These are phyloP conservation scores for Beta lomatogona DNA, from an alignment of 179 eudicot species.

Conservation along the genomic window DNA sequence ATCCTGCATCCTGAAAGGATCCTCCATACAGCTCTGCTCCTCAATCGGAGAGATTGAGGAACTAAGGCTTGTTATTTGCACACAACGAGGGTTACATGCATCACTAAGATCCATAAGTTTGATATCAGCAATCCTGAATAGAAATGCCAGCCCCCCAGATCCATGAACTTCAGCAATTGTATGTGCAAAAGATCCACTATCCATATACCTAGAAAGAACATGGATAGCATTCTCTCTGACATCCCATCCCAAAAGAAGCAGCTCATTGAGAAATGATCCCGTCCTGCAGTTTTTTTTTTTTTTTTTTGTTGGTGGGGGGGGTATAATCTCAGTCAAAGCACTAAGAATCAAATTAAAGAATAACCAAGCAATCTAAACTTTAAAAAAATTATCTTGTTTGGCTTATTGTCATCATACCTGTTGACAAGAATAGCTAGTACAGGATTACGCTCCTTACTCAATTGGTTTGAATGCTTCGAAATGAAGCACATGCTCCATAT, in stretches of 20 bases:
- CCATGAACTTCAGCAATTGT: conserved; percentile 77
- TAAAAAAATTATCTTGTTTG: conserved; percentile 7
- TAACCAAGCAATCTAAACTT: not conserved
- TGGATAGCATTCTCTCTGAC: conserved; percentile 52
- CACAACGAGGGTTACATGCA: conserved; percentile 69
- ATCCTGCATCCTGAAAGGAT: conserved; percentile 63
- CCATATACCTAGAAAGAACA: conserved; percentile 72
- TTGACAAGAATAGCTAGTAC: conserved; percentile 77
- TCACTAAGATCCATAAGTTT: conserved; percentile 87
- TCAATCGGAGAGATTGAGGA: conserved; percentile 49
- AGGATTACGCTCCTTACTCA: conserved; percentile 61
- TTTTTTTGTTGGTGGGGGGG: not conserved
- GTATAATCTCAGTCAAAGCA: conserved; percentile 10
- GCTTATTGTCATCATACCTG: conserved; percentile 52
- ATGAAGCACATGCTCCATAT: conserved; percentile 99
- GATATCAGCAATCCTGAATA: conserved; percentile 87
- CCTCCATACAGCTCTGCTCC: conserved; percentile 61
- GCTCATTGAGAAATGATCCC: conserved; percentile 71
- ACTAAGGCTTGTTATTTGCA: conserved; percentile 55
- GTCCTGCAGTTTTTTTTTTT: conserved; percentile 47
- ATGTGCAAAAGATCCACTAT: conserved; percentile 79
- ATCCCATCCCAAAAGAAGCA: conserved; percentile 82
- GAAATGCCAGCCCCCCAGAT: conserved; percentile 69
- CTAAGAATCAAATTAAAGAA: not conserved
- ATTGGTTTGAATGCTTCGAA: conserved; percentile 51